phyloP scores from a whole-genome alignment of 164 flowering plant genomes.

The Macadamia tetraphylla region DNA sequence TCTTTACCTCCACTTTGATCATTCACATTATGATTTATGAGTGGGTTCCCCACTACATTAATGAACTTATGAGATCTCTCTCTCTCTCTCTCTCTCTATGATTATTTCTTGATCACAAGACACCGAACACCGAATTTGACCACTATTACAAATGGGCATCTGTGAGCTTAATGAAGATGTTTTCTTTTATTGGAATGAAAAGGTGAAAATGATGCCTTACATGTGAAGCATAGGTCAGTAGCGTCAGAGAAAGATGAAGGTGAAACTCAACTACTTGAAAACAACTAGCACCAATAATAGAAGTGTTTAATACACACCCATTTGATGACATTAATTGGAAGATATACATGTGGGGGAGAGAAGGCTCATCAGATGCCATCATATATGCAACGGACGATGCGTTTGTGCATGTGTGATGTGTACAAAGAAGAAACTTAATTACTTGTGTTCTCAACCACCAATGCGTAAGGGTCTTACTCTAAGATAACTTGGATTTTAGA shows the following conservation, averaged over 20 bases:
- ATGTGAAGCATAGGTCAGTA: background rate
- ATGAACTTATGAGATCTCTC: background rate
- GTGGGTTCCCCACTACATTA: conserved; percentile 9
- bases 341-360: background rate
- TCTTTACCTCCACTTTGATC: conserved; percentile 3
- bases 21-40: background rate
- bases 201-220: background rate
- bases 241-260: background rate
- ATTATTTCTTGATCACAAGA: background rate
- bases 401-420: too few species aligned
- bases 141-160: background rate
- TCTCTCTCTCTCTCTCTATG: background rate
- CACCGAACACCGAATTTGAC: conserved; percentile 1
- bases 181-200: background rate
- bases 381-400: too few species aligned
- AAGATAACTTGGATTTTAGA: too few species aligned
- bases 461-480: too few species aligned
- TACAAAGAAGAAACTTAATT: too few species aligned
- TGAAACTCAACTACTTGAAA: background rate
- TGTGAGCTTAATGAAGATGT: conserved; percentile 8
- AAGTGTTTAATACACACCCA: background rate
- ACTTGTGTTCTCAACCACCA: too few species aligned
- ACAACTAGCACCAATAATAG: background rate
- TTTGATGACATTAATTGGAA: background rate
- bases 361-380: background rate